Base-by-base conservation (phyloP, 495 filamentous ascomycete species). In the Penicillium atrosanguineum region DNA sequence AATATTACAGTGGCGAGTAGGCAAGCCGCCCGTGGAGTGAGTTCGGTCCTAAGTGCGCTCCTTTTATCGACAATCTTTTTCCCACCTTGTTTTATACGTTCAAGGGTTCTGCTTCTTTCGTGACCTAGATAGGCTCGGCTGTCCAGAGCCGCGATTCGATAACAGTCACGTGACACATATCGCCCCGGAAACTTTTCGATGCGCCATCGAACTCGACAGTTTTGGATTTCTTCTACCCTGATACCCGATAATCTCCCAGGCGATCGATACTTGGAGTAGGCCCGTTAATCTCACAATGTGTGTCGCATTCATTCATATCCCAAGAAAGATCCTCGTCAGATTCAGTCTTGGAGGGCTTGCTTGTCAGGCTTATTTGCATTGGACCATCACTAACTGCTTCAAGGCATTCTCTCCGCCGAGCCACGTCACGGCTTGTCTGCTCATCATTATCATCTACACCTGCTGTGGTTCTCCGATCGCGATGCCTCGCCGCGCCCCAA, bases 371-470 rank as follows among this genome's bases (percentile, higher is more conserved):
- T 23, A 2, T 2, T 5, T 40, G 38, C 43, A 7, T 26, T 9
- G 8, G 28, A 25, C 45, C 29, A 40, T 19, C 15, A 43, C 58
- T 67, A 50, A 67, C 31, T 18, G 11, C 6, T 19, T n/a, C 20
- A 40, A 79, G 76, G 76, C 60, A 77, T 55, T 69, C 51, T 48
- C 57, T 78, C 56, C 81, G 82, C 50, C 79, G 79, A 58, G 77
- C 77, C 44, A 79, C 81, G 59, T 69, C 80, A 43, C 77, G 84
- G 50, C 79, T 84, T 26, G 70, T 81, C 23, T 31, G 29, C 1
- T 19, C 45, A 6, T 49, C 52, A 21, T 11, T 34, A 20, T 49
- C 56, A 14, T 51, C 29, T 4, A 23, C 31, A 28, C 31, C 20
- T 23, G 19, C 31, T 6, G 43, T 45, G 9, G 18, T 48, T 14